Percentiles rank a stretch among this genome's conserved stretches.
phyloP scores from a whole-genome alignment of 352 stramenopile species.

The Phytophthora meadii region DNA sequence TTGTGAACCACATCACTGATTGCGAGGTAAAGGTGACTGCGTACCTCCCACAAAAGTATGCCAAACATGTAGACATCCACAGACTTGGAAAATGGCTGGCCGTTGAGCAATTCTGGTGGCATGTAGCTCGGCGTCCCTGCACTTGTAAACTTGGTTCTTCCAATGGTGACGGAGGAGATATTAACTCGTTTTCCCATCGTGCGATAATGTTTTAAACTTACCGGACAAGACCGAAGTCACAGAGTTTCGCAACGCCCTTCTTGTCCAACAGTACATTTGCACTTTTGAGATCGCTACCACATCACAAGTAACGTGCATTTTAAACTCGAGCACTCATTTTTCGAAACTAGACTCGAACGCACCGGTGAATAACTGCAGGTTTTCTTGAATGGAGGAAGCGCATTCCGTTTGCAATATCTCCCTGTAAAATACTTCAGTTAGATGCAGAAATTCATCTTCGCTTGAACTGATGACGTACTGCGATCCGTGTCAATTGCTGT shows the following conservation, averaged over 20 bases:
- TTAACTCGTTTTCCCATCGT: background rate
- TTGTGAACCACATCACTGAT: too few relatives aligned
- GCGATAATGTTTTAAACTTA: slow-evolving; percentile 20
- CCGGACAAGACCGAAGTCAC: slow-evolving; percentile 91
- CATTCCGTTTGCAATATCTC: slow-evolving; percentile 87
- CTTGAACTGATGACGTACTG: slow-evolving; percentile 28
- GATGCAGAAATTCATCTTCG: background rate
- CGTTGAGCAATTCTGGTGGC: slow-evolving; percentile 86
- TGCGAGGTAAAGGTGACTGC: background rate
- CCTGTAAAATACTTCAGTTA: slow-evolving; percentile 29
- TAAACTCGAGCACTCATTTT: background rate
- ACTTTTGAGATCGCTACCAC: slow-evolving; percentile 89
- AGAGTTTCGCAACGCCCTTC: slow-evolving; percentile 88
- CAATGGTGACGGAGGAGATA: background rate
- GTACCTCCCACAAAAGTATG: slow-evolving; percentile 90
- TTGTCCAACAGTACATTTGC: slow-evolving; percentile 87
- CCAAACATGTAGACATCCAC: slow-evolving; percentile 95
- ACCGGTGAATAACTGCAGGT: slow-evolving; percentile 90
- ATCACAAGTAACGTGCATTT: background rate
- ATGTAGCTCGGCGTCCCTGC: slow-evolving; percentile 93
- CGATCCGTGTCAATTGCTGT: slow-evolving; percentile 60
- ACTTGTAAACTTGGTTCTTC: slow-evolving; percentile 75
- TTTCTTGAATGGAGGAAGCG: slow-evolving; percentile 84
- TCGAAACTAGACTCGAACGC: background rate
- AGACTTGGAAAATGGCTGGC: slow-evolving; percentile 85